Evolutionary conservation across 2,329 filamentous ascomycete species (phyloP).

Genomic region (Pseudonectria foliicola): DNA sequence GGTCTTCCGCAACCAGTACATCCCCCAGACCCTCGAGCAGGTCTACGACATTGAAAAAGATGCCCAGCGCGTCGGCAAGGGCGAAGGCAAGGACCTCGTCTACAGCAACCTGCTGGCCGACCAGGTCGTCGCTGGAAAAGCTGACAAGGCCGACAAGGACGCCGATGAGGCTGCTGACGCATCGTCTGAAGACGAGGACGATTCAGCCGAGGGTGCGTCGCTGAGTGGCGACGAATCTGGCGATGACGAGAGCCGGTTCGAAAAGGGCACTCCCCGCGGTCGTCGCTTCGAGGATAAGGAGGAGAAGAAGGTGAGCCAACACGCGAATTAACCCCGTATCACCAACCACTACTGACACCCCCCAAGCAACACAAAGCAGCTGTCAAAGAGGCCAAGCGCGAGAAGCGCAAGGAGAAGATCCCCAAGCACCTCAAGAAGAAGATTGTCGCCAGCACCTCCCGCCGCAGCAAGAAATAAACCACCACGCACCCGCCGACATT

Average conservation of each 20-base stretch:
- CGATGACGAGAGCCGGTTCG: constrained; percentile 49
- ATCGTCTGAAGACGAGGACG: constrained; percentile 6
- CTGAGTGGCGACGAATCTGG: constrained; percentile 37
- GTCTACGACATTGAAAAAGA: constrained; percentile 96
- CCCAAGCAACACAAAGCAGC: constrained; percentile 66
- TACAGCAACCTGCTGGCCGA: constrained; percentile 80
- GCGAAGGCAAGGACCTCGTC: constrained; percentile 68
- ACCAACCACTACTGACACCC: constrained; percentile 16
- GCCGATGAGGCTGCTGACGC: constrained; percentile 31
- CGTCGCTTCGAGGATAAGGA: constrained; percentile 90
- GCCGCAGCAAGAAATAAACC: constrained; percentile 52
- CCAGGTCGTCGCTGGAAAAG: constrained; percentile 41
- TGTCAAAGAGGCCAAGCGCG: constrained; percentile 91
- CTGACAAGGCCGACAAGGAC: constrained; percentile 32
- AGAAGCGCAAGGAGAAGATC: constrained; percentile 91
- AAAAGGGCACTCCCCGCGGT: constrained; percentile 64
- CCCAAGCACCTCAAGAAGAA: constrained; percentile 95
- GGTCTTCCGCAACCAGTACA: constrained; percentile 93
- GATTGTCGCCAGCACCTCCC: constrained; percentile 56
- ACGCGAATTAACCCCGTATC: neutral
- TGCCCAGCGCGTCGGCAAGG: constrained; percentile 66
- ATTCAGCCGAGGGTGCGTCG: constrained; percentile 43
- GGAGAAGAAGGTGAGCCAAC: constrained; percentile 61
- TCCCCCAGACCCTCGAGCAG: constrained; percentile 90
- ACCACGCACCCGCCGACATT: neutral